Evolutionary conservation across 1,284 basidiomycete species (phyloP).

Genomic region (Microbotryum saponariae): DNA sequence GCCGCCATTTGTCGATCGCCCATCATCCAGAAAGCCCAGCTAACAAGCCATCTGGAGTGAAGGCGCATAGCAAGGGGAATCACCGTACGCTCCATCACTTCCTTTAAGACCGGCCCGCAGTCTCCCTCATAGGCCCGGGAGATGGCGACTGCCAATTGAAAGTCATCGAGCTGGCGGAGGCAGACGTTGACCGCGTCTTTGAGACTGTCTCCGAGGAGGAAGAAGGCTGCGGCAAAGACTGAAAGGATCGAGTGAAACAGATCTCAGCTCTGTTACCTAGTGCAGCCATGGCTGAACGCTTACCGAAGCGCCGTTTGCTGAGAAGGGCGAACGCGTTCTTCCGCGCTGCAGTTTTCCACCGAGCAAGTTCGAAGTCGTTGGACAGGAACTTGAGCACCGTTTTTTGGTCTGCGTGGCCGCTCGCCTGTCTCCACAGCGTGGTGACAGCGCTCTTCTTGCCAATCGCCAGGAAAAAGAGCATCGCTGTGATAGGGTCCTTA

Average conservation of each 20-base stretch:
- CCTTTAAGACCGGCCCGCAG: slow-evolving; percentile 65
- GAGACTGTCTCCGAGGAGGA: slow-evolving; percentile 78
- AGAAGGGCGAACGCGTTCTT: slow-evolving; percentile 95
- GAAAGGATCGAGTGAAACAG: slow-evolving; percentile 7
- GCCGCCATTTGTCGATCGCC: slow-evolving; percentile 77
- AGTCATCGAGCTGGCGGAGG: slow-evolving; percentile 76
- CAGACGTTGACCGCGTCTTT: slow-evolving; percentile 91
- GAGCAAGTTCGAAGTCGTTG: slow-evolving; percentile 76
- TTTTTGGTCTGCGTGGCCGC: slow-evolving; percentile 83
- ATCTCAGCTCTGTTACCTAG: neutral
- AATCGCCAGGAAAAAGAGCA: slow-evolving; percentile 88
- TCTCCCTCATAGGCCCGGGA: slow-evolving; percentile 76
- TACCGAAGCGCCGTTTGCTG: slow-evolving; percentile 84
- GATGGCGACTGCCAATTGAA: slow-evolving; percentile 79
- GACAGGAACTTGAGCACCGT: slow-evolving; percentile 86
- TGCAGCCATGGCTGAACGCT: slow-evolving; percentile 30
- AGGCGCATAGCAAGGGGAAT: slow-evolving; percentile 74
- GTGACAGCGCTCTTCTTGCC: slow-evolving; percentile 86
- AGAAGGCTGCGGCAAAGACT: slow-evolving; percentile 97
- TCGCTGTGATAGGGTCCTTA: slow-evolving; percentile 81
- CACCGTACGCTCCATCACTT: slow-evolving; percentile 64
- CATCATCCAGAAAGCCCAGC: slow-evolving; percentile 91
- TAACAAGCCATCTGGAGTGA: slow-evolving; percentile 90
- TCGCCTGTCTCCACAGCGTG: slow-evolving; percentile 89
- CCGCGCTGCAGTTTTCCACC: slow-evolving; percentile 86